phyloP scores from a whole-genome alignment of 768 basidiomycete species.

The Leccinum ochraceum region DNA sequence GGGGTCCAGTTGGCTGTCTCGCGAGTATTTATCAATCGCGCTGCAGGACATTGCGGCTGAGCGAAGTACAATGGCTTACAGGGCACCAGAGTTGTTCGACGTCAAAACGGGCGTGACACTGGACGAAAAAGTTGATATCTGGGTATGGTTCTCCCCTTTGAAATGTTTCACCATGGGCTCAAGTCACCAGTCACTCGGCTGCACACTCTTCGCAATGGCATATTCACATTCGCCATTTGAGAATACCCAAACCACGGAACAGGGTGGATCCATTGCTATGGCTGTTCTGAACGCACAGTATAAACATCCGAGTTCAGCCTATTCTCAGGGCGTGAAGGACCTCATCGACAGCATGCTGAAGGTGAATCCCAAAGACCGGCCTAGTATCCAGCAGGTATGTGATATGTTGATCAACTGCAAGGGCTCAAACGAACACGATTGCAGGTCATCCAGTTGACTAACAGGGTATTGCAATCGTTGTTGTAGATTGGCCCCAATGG shows the following conservation, averaged over 20 bases:
- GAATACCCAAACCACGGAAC: conserved; percentile 86
- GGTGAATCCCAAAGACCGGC: conserved; percentile 78
- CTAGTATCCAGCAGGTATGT: conserved; percentile 80
- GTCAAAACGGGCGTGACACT: conserved; percentile 87
- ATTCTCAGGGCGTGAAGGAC: conserved; percentile 79
- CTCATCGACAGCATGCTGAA: conserved; percentile 87
- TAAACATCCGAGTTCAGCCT: conserved; percentile 83
- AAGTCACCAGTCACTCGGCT: conserved; percentile 81
- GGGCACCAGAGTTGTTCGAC: conserved; percentile 97
- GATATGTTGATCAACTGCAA: background rate
- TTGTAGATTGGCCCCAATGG: conserved; percentile 33
- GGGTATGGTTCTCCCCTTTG: conserved; percentile 54
- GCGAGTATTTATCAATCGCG: conserved; percentile 1
- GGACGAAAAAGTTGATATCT: conserved; percentile 96
- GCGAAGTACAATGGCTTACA: conserved; percentile 98
- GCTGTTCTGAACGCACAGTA: conserved; percentile 94
- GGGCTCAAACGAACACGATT: conserved; percentile 6
- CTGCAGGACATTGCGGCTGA: conserved; percentile 90
- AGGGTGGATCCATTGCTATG: conserved; percentile 97
- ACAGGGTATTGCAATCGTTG: conserved; percentile 61
- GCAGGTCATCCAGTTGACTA: conserved; percentile 68
- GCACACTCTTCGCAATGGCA: conserved; percentile 91
- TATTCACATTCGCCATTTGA: conserved; percentile 98
- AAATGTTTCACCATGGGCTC: conserved; percentile 4
- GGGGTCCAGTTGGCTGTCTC: conserved; percentile 10